Evolutionary conservation across 148 eudicot species (phyloP), one percentile per base, ranked within the genome.

Genomic region (Vaccinium darrowii): DNA sequence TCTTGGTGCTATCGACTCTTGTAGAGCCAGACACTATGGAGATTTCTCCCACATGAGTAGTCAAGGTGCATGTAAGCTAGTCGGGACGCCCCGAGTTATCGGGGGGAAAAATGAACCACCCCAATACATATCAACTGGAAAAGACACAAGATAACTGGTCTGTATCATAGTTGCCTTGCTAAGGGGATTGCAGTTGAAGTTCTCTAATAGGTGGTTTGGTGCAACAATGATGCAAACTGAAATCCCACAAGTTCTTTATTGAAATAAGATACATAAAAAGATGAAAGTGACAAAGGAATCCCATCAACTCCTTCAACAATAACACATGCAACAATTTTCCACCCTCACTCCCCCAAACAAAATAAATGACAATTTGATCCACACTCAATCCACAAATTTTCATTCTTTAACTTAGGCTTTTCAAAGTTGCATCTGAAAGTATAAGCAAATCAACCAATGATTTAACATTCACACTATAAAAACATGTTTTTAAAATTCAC

Each of bases 211-310:
- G 4, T 16, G 1, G 39, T 27, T 69, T 69, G 74, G 74, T 69
- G 39, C 4, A 25, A 27, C 74, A 69, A 23, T 12, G 9, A 84
- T 21, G 36, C 89, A 90, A 85, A 88, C 86, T 52, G 89, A 90
- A 81, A 85, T 88, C 36, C 60, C 85, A 89, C 86, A 88, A 33
- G 60, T 81, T 79, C 36, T 78, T 83, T 71, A 84, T 63, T 79
- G 49, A 47, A 73, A 69, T 54, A 83, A 16, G 84, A 83, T 77
- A 79, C 80, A 82, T 54, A 73, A 84, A 79, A 58, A 67, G 19
- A 81, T 56, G 71, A 85, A 23, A 81, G 56, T 83, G 84, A 85
- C 80, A 56, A 13, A 78, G 36, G 47, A 67, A 84, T 69, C 11
- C 33, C 63, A 69, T 33, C 47, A 72, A 72, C 14, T 71, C 75